phyloP scores from a whole-genome alignment of 805 yeast genomes.

The Spathaspora sp. region DNA sequence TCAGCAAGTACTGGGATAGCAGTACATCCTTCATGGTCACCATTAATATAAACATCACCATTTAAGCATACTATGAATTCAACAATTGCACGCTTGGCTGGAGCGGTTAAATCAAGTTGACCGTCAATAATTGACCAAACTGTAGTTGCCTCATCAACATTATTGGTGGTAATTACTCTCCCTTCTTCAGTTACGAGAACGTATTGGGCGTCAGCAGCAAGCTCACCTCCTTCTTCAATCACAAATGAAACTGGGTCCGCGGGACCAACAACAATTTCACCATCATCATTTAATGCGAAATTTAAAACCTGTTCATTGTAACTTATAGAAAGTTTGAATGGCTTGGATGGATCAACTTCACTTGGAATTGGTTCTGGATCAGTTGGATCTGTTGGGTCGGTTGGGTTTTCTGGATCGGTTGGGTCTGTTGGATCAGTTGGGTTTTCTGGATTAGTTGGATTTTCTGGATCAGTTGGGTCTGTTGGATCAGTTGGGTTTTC shows the following conservation, averaged over 20 bases:
- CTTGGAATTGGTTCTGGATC: neutral
- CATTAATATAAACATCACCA: neutral
- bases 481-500: too few relatives aligned
- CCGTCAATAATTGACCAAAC: neutral
- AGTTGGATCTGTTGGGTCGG: neutral
- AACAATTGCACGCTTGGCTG: neutral
- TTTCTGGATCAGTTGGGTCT: too few relatives aligned
- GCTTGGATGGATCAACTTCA: neutral
- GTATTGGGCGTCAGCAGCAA: neutral
- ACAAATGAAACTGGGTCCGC: neutral
- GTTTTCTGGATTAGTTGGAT: too few relatives aligned
- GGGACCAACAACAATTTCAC: neutral
- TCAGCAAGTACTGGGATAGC: neutral
- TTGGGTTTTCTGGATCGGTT: too few relatives aligned
- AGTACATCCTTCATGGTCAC: neutral
- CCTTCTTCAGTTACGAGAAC: neutral
- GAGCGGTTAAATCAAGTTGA: neutral
- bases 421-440: too few relatives aligned
- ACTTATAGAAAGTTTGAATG: neutral
- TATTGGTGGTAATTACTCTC: neutral
- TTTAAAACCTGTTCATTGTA: neutral
- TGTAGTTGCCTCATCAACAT: neutral
- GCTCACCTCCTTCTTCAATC: neutral
- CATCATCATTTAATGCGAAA: neutral
- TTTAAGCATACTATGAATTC: neutral